phyloP scores from a whole-genome alignment of 345 rosid genomes.

The Mangifera indica region DNA sequence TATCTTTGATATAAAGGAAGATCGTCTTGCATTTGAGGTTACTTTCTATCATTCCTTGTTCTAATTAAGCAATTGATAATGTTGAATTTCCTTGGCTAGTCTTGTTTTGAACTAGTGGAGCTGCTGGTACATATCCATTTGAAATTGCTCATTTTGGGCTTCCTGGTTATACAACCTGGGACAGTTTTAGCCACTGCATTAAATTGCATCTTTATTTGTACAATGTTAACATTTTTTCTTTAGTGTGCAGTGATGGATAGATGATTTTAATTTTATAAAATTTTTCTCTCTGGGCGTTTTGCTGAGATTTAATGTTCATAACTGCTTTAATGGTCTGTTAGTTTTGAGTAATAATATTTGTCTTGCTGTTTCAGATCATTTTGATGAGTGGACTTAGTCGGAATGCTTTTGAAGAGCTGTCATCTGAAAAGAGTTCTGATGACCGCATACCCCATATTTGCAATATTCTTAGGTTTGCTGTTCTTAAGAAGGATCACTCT shows the following conservation, averaged over 20 bases:
- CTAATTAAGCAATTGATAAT: not conserved
- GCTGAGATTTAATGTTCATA: not conserved
- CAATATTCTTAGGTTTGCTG: slow-evolving; percentile 78
- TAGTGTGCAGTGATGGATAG: not conserved
- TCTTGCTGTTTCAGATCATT: slow-evolving; percentile 54
- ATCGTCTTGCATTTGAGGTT: no score
- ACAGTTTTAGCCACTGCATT: no score
- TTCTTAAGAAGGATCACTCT: slow-evolving; percentile 69
- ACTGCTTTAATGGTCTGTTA: not conserved
- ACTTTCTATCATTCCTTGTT: not conserved
- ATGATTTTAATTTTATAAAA: not conserved
- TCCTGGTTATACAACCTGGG: no score
- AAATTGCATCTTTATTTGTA: no score
- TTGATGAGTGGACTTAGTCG: slow-evolving; percentile 95
- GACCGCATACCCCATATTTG: slow-evolving; percentile 86
- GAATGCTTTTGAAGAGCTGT: slow-evolving; percentile 76
- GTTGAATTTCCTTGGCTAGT: not conserved
- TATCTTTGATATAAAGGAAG: no score
- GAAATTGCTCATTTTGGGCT: no score
- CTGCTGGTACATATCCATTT: no score
- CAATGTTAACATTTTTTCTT: not conserved
- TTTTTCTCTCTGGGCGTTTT: not conserved
- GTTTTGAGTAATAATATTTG: slow-evolving; percentile 6
- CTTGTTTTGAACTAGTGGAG: no score
- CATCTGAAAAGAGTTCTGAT: slow-evolving; percentile 62